phyloP scores from a whole-genome alignment of 2,329 filamentous ascomycete species.

The Dothidotthia symphoricarpi region DNA sequence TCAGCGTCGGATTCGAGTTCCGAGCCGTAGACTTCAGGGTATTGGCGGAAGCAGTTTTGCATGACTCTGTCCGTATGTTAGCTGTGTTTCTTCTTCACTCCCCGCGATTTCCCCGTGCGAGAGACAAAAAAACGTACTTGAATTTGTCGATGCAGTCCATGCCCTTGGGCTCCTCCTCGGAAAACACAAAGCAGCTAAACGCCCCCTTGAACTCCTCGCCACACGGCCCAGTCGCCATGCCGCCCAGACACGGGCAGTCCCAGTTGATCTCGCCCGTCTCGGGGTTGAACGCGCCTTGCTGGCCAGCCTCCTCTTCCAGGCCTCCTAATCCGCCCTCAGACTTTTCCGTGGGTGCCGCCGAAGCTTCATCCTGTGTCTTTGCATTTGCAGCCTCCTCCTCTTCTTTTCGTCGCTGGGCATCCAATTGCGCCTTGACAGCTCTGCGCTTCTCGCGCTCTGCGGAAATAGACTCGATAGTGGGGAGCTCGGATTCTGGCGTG shows the following conservation, averaged over 20 bases:
- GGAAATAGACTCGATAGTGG: conserved; percentile 47
- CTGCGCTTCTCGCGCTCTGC: conserved; percentile 43
- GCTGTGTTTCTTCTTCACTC: not conserved
- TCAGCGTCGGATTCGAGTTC: conserved; percentile 80
- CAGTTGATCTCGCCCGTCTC: conserved; percentile 99
- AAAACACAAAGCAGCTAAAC: conserved; percentile 98
- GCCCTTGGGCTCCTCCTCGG: conserved; percentile 90
- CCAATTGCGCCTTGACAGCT: conserved; percentile 30
- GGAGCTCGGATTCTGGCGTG: conserved; percentile 46
- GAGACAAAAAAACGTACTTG: conserved; percentile 66
- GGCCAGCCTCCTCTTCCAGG: conserved; percentile 76
- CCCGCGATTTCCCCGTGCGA: too few species aligned
- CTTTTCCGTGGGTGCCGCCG: conserved; percentile 2
- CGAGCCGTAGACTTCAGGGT: conserved; percentile 89
- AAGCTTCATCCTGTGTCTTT: conserved; percentile 12
- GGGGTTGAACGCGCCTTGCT: conserved; percentile 93
- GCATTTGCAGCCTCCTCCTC: conserved; percentile 8
- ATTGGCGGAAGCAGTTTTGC: conserved; percentile 93
- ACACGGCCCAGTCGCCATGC: conserved; percentile 95
- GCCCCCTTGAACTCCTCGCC: conserved; percentile 93
- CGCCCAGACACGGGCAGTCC: conserved; percentile 96
- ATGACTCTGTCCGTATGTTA: conserved; percentile 64
- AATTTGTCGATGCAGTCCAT: conserved; percentile 98
- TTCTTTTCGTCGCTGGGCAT: conserved; percentile 27
- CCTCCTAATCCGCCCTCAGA: conserved; percentile 48